These are phyloP conservation scores for Agastache rugosa DNA, from an alignment of 257 asterid genomes.

Conservation along the genomic window DNA sequence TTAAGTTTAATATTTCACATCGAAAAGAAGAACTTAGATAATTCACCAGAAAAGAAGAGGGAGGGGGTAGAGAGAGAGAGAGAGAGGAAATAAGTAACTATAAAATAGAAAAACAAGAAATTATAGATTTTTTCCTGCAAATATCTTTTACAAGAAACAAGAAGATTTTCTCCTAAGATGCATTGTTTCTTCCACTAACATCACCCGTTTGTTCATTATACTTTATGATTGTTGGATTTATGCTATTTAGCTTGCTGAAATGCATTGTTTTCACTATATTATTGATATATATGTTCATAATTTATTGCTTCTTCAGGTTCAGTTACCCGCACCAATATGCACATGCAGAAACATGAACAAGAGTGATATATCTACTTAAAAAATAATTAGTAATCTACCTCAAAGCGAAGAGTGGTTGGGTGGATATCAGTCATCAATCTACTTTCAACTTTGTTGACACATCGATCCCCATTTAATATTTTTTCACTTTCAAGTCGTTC, in stretches of 20 bases:
- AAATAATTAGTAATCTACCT: conserved; percentile 57
- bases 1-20: background rate
- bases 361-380: conserved; percentile 6
- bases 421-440: conserved; percentile 41
- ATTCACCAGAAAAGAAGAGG: background rate
- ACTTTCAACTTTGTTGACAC: conserved; percentile 42
- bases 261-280: background rate
- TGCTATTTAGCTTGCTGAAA: background rate
- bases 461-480: conserved; percentile 41
- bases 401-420: conserved; percentile 74
- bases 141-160: background rate
- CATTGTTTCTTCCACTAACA: conserved; percentile 19
- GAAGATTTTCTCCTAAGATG: background rate
- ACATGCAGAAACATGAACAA: conserved; percentile 4
- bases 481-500: conserved; percentile 37
- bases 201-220: conserved; percentile 1
- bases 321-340: conserved; percentile 16
- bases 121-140: conserved; percentile 2
- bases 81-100: background rate
- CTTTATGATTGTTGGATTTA: background rate
- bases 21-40: conserved; percentile 11
- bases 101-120: background rate
- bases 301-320: background rate
- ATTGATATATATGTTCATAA: background rate
- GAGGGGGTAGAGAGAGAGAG: too few species aligned